phyloP scores from a whole-genome alignment of 352 stramenopile genomes.

The Phytopythium cucurbitacearum region DNA sequence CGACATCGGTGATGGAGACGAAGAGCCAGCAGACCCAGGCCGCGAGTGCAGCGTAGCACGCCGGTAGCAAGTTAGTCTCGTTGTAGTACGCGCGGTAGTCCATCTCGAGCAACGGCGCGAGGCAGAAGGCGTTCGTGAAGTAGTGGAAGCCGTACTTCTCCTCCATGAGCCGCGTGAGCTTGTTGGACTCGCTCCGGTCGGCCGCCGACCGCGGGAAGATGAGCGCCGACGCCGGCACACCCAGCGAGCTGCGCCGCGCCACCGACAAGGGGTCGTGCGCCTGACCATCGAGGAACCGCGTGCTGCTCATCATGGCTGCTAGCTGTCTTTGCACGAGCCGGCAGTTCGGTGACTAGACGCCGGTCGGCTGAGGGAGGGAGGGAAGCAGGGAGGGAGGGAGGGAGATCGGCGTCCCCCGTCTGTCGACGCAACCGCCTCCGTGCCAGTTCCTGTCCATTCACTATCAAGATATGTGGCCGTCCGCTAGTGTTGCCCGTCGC shows the following conservation, averaged over 20 bases:
- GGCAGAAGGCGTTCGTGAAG: conserved; percentile 69
- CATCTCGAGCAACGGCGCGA: conserved; percentile 50
- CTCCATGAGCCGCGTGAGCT: conserved; percentile 59
- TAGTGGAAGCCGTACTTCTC: conserved; percentile 84
- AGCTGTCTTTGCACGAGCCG: neutral
- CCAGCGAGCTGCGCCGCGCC: conserved; percentile 50
- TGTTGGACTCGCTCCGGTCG: conserved; percentile 63
- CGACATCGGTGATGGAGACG: conserved; percentile 35
- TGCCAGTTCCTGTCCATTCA: too few species aligned
- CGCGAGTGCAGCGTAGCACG: conserved; percentile 53
- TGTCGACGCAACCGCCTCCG: too few species aligned
- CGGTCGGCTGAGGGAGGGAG: conserved; percentile 15
- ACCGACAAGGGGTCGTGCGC: conserved; percentile 9
- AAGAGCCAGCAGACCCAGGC: conserved; percentile 56
- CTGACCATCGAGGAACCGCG: conserved; percentile 3
- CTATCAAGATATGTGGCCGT: too few species aligned
- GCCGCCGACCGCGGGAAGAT: conserved; percentile 70
- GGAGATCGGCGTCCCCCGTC: too few species aligned
- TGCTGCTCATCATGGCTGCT: neutral
- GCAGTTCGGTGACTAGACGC: conserved; percentile 3
- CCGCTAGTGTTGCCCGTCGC: too few species aligned
- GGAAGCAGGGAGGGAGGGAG: conserved; percentile 12
- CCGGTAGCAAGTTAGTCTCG: conserved; percentile 59
- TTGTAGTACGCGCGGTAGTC: conserved; percentile 80
- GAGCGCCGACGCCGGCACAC: conserved; percentile 56